Base-by-base conservation (phyloP, 257 asterid genomes). In the Gentiana straminea region DNA sequence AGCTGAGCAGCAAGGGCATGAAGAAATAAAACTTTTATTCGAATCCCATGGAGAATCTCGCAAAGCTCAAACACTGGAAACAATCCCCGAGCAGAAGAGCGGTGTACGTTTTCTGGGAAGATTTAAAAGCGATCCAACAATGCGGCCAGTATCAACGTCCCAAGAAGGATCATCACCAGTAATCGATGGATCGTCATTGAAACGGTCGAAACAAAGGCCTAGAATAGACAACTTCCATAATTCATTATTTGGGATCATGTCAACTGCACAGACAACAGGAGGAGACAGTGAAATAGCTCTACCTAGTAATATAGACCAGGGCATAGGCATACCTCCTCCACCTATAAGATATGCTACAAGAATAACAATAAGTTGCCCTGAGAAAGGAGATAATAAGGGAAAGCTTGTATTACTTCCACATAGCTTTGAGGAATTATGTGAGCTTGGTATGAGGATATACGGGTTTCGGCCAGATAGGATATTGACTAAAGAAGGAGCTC, bases 241-340 rank as follows among this genome's bases (percentile, higher is more conserved):
- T 64, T 88, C 97, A 59, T 72, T 88, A 13, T 84, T 84, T 15
- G 97, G 97, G 68, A 79, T 88, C 35, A 81, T 84, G 90, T 79
- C 94, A 8, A 81, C 94, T 35, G 81, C 75, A 46, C 84, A 74
- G 59, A 74, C 64, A 50, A 82, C 72, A 57, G 73, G 65, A 51
- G 81, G 81, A 39, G 86, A 73, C 32, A 61, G 33, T 13, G 74
- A 63, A 59, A 24, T 24, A 24, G 24, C 1, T 24, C 43, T 71
- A 48, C 56, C 65, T 49, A 24, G 63, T 24, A 51, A 81, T 0
- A 53, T 48, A 52, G 74, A 74, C 35, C 69, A 59, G 57, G 38
- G 64, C 4, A 54, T 45, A 10, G 38, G 56, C 33, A 33, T 68
- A 15, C 4, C 59, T 8, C 49, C 2, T 0, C 52, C 35, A 6